Percentiles rank a stretch among this genome's conserved stretches.
Evolutionary conservation across 441 rosid genomes (phyloP).

Genomic region (Populus hybrid): DNA sequence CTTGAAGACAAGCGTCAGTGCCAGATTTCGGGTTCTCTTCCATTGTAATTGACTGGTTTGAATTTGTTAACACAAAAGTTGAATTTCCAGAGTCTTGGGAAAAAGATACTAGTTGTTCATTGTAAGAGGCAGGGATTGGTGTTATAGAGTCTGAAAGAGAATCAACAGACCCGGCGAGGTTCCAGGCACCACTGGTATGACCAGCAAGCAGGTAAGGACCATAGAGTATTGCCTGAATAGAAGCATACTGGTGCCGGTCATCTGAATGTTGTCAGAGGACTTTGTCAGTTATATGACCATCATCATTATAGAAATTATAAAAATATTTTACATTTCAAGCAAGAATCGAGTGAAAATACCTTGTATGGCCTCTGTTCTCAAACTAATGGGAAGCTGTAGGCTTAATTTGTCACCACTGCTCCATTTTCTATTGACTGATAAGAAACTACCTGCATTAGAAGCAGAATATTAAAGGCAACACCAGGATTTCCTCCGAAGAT

Average conservation of each 20-base stretch:
- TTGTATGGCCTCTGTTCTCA: constrained; percentile 77
- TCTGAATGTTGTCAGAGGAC: constrained; percentile 40
- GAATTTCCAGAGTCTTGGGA: constrained; percentile 48
- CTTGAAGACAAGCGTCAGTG: constrained; percentile 49
- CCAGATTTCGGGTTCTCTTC: constrained; percentile 45
- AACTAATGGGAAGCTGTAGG: constrained; percentile 57
- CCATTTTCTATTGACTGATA: constrained; percentile 57
- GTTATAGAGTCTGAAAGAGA: constrained; percentile 54
- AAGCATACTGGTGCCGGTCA: constrained; percentile 65
- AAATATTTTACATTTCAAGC: neutral
- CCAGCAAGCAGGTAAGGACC: constrained; percentile 89
- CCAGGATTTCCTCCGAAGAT: neutral
- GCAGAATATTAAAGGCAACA: neutral
- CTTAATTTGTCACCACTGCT: constrained; percentile 53
- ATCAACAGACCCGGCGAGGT: constrained; percentile 38
- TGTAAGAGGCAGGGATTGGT: constrained; percentile 51
- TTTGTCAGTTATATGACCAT: constrained; percentile 1
- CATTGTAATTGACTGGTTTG: constrained; percentile 67
- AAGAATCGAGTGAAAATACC: constrained; percentile 37
- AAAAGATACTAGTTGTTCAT: constrained; percentile 52
- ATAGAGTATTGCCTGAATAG: constrained; percentile 74
- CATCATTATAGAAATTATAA: neutral
- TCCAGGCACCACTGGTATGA: constrained; percentile 61
- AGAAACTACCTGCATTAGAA: constrained; percentile 47
- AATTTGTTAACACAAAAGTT: constrained; percentile 52